Conservation (phyloP, 345 rosid species). For the Brassica rapa region DNA sequence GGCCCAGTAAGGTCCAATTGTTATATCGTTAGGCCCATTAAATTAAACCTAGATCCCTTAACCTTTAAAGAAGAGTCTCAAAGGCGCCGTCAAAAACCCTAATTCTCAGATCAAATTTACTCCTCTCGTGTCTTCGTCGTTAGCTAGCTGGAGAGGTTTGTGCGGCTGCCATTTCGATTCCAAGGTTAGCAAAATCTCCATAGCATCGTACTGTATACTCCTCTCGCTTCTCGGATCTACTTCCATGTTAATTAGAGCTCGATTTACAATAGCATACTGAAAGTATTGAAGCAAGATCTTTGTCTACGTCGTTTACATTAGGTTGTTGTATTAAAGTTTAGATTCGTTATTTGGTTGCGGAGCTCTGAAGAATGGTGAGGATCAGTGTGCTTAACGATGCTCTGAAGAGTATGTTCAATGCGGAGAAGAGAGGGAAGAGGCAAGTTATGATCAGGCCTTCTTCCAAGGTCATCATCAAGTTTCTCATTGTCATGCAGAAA, state of each 20-base stretch:
- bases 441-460: constrained; percentile 43
- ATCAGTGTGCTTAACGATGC: constrained; percentile 40
- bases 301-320: background rate
- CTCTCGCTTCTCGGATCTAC: background rate
- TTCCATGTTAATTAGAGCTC: background rate
- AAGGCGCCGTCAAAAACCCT: constrained; percentile 29
- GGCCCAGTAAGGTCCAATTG: background rate
- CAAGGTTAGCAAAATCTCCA: constrained; percentile 12
- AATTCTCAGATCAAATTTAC: constrained; percentile 2
- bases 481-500: constrained; percentile 78
- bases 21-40: background rate
- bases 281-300: background rate
- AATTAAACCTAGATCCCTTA: background rate
- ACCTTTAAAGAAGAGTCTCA: background rate
- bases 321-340: background rate
- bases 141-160: constrained; percentile 1
- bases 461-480: constrained; percentile 42
- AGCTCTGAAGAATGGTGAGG: constrained; percentile 36
- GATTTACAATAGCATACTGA: background rate
- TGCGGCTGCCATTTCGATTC: constrained; percentile 31
- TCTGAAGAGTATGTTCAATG: constrained; percentile 39
- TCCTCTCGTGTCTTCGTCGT: background rate
- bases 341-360: constrained; percentile 1
- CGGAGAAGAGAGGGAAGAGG: constrained; percentile 42
- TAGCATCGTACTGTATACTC: background rate